Evolutionary conservation across 2,329 filamentous ascomycete species (phyloP).

Genomic region (Pseudogymnoascus sp.): DNA sequence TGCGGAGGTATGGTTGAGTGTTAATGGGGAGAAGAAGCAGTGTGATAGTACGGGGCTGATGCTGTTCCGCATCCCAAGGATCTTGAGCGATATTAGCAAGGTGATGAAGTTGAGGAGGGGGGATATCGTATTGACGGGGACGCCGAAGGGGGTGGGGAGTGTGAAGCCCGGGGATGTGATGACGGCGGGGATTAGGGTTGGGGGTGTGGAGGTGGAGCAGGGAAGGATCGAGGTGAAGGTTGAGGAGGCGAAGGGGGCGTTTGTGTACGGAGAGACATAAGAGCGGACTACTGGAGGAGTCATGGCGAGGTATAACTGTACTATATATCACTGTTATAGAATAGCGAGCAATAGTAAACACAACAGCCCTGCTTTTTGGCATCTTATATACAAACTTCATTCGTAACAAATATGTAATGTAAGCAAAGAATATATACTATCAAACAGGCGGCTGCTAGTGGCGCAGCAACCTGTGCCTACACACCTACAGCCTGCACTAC

Average conservation of each 20-base stretch:
- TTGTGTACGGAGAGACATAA: not conserved
- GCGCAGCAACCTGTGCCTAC: not conserved
- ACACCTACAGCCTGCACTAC: not conserved
- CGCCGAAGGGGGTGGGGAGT: constrained; percentile 87
- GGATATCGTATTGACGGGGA: constrained; percentile 93
- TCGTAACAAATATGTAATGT: not conserved
- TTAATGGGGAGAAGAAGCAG: constrained; percentile 75
- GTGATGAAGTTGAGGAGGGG: constrained; percentile 92
- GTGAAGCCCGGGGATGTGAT: constrained; percentile 83
- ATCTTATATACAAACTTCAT: not conserved
- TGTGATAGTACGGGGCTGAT: constrained; percentile 86
- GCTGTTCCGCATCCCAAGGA: constrained; percentile 83
- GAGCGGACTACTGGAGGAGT: not conserved
- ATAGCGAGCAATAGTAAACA: not conserved
- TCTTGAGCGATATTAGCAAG: constrained; percentile 83
- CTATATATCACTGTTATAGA: constrained; percentile 2
- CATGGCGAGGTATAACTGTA: not conserved
- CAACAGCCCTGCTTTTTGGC: not conserved
- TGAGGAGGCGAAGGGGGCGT: constrained; percentile 46
- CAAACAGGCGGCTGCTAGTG: not conserved
- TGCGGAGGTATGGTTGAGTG: constrained; percentile 75
- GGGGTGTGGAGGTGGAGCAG: constrained; percentile 77
- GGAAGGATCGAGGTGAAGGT: constrained; percentile 78
- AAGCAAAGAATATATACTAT: constrained; percentile 1
- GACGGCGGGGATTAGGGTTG: constrained; percentile 71